These are phyloP conservation scores for Stemphylium vesicarium DNA, from an alignment of 2,329 filamentous ascomycete genomes.

Conservation along the genomic window DNA sequence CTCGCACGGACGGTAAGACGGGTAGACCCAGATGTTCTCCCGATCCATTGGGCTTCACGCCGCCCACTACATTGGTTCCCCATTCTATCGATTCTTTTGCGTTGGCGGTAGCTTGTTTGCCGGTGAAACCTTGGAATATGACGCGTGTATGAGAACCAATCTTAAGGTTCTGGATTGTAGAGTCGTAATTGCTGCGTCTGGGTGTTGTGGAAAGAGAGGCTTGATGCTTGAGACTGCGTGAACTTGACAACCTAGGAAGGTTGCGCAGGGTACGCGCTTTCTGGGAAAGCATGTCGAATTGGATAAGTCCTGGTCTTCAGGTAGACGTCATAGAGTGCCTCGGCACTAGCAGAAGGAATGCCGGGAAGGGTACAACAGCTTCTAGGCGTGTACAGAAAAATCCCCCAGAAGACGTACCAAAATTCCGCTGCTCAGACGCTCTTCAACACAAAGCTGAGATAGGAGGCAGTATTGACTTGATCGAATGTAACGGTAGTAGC, in stretches of 20 bases:
- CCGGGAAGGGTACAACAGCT: not conserved
- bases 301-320: slow-evolving; percentile 4
- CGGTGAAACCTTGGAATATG: slow-evolving; percentile 75
- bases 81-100: slow-evolving; percentile 77
- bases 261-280: slow-evolving; percentile 17
- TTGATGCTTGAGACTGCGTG: slow-evolving; percentile 11
- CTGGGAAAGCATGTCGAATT: slow-evolving; percentile 22
- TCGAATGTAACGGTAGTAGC: slow-evolving; percentile 12
- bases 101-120: slow-evolving; percentile 73
- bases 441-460: not conserved
- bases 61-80: slow-evolving; percentile 81
- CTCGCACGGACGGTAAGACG: slow-evolving; percentile 70
- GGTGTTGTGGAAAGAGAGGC: slow-evolving; percentile 39
- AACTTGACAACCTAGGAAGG: slow-evolving; percentile 1
- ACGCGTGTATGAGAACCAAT: slow-evolving; percentile 71
- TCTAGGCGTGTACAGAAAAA: not conserved
- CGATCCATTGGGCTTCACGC: slow-evolving; percentile 73
- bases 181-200: slow-evolving; percentile 57
- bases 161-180: slow-evolving; percentile 70
- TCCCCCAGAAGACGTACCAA: not conserved
- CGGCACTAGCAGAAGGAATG: not conserved
- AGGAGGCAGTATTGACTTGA: slow-evolving; percentile 1
- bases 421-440: not conserved
- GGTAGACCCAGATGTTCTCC: slow-evolving; percentile 77
- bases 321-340: slow-evolving; percentile 14